A percentile compares a stretch with the other conserved stretches of the same genome.
Conservation (phyloP, 306 rosid genomes). For the cucumber (Cucumis sativus) region Cucumber_9930_V3 NC_026658.2:9514001-9514500, state of each 20-base stretch:
- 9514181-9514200: constrained; percentile 85
- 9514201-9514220: constrained; percentile 77
- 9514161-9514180: constrained; percentile 83
- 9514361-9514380: neutral
- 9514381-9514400: too few species aligned
- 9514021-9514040: constrained; percentile 19
- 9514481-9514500: too few species aligned
- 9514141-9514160: constrained; percentile 90
- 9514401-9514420: too few species aligned
- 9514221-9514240: constrained; percentile 55
- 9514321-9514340: neutral
- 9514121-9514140: constrained; percentile 55
- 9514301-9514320: neutral
- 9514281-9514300: neutral
- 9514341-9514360: neutral
- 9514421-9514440: too few species aligned
- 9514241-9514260: constrained; percentile 77
- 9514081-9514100: constrained; percentile 28
- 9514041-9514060: neutral
- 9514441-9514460: too few species aligned
- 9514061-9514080: constrained; percentile 18
- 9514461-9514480: too few species aligned
- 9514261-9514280: constrained; percentile 30
- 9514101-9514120: constrained; percentile 6
- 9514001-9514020: constrained; percentile 56